Percentiles rank a stretch among this genome's conserved stretches.
Evolutionary conservation across 2,329 filamentous ascomycete genomes (phyloP).

Genomic region (Thelonectria rubi): DNA sequence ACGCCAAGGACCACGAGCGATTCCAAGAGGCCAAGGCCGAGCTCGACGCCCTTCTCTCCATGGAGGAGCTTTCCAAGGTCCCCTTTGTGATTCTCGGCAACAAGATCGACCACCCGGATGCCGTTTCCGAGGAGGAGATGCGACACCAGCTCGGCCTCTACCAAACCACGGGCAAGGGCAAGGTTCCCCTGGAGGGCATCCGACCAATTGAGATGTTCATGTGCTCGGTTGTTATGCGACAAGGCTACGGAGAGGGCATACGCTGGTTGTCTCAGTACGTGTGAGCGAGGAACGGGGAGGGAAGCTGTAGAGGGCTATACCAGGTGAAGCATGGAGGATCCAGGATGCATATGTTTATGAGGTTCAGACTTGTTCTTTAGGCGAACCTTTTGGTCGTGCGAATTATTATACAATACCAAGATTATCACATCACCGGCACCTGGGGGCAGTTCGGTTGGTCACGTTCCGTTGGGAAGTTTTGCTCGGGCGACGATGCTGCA

Average conservation of each 20-base stretch:
- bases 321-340: constrained; percentile 31
- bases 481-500: constrained; percentile 12
- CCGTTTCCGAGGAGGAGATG: constrained; percentile 94
- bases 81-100: constrained; percentile 97
- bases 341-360: constrained; percentile 42
- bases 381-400: constrained; percentile 47
- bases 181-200: constrained; percentile 90
- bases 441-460: background rate
- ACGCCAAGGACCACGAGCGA: constrained; percentile 96
- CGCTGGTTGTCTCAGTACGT: constrained; percentile 94
- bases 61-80: constrained; percentile 96
- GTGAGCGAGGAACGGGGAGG: constrained; percentile 49
- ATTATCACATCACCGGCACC: constrained; percentile 4
- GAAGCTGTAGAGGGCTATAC: constrained; percentile 34
- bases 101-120: constrained; percentile 99
- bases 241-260: constrained; percentile 92
- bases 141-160: constrained; percentile 91
- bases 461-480: constrained; percentile 15
- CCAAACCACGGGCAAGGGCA: constrained; percentile 96
- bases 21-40: constrained; percentile 95
- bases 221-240: constrained; percentile 98
- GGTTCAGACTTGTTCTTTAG: constrained; percentile 49
- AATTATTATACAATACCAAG: constrained; percentile 41
- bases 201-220: constrained; percentile 97
- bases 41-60: constrained; percentile 91